These are phyloP conservation scores for Davidsoniella australis DNA, from an alignment of 2,329 filamentous ascomycete genomes.

Conservation along the genomic window DNA sequence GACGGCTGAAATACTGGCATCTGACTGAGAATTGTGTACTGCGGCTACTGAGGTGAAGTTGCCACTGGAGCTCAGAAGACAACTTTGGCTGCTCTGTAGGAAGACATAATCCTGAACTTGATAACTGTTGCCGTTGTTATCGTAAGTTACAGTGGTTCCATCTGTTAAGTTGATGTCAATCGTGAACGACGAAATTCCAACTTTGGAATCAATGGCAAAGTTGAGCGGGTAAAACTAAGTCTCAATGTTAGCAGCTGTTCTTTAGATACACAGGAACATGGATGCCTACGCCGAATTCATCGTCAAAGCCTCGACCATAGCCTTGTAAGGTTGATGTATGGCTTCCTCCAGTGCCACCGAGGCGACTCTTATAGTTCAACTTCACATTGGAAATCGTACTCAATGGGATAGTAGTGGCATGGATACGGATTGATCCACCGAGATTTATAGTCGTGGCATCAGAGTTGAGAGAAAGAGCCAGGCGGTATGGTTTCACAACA, in stretches of 20 bases:
- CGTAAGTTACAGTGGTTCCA: slow-evolving; percentile 28
- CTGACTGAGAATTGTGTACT: slow-evolving; percentile 30
- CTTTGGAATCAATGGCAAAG: slow-evolving; percentile 34
- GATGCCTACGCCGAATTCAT: slow-evolving; percentile 29
- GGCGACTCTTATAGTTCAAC: slow-evolving; percentile 38
- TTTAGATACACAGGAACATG: too few species aligned
- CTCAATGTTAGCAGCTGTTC: too few species aligned
- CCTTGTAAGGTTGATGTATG: slow-evolving; percentile 6
- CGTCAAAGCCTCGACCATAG: slow-evolving; percentile 40
- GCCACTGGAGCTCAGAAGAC: slow-evolving; percentile 27
- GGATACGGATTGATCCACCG: slow-evolving; percentile 38
- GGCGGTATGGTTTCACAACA: slow-evolving; percentile 38
- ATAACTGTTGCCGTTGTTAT: slow-evolving; percentile 42
- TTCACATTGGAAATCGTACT: slow-evolving; percentile 29
- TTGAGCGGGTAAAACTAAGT: slow-evolving; percentile 29
- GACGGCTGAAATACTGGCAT: slow-evolving; percentile 24
- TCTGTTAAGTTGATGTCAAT: slow-evolving; percentile 31
- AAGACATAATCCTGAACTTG: slow-evolving; percentile 37
- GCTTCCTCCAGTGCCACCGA: slow-evolving; percentile 22
- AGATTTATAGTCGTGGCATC: slow-evolving; percentile 32
- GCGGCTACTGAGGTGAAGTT: slow-evolving; percentile 29
- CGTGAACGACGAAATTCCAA: slow-evolving; percentile 45
- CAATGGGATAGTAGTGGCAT: slow-evolving; percentile 30
- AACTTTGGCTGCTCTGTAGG: slow-evolving; percentile 39
- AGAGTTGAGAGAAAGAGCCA: slow-evolving; percentile 35